These are phyloP conservation scores for Obba rivulosa DNA, from an alignment of 768 basidiomycete species.

Conservation along the genomic window DNA sequence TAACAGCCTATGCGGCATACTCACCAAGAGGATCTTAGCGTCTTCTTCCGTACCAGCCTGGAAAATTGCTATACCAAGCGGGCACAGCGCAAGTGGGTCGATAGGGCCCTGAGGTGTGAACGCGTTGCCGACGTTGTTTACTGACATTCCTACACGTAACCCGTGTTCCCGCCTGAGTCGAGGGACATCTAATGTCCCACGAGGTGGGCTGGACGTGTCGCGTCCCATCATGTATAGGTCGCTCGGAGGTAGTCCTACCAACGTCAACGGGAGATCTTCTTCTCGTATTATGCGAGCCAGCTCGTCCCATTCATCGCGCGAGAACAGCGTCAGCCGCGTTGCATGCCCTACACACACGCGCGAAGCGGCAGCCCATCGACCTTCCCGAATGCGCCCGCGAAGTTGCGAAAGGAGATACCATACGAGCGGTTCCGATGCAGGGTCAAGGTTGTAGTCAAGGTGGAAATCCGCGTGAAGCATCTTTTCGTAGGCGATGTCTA, in stretches of 20 bases:
- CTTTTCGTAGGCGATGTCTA: slow-evolving; percentile 39
- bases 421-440: slow-evolving; percentile 44
- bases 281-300: slow-evolving; percentile 17
- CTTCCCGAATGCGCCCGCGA: slow-evolving; percentile 25
- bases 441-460: slow-evolving; percentile 61
- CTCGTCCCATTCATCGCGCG: slow-evolving; percentile 37
- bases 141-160: slow-evolving; percentile 47
- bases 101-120: slow-evolving; percentile 65
- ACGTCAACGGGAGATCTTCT: slow-evolving; percentile 38
- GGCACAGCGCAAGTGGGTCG: slow-evolving; percentile 56
- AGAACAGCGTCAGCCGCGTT: slow-evolving; percentile 51
- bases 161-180: slow-evolving; percentile 39
- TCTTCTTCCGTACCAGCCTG: slow-evolving; percentile 48
- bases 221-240: slow-evolving; percentile 70
- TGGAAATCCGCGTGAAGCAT: slow-evolving; percentile 55
- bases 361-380: slow-evolving; percentile 11
- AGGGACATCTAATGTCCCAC: slow-evolving; percentile 52
- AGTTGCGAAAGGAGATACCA: slow-evolving; percentile 45
- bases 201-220: slow-evolving; percentile 33
- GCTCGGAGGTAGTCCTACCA: slow-evolving; percentile 57
- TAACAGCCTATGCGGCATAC: slow-evolving; percentile 14
- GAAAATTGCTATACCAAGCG: slow-evolving; percentile 54
- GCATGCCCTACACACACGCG: slow-evolving; percentile 58
- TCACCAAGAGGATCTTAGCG: slow-evolving; percentile 43
- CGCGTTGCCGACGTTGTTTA: slow-evolving; percentile 63